A percentile compares a stretch with the other conserved stretches of the same genome.
phyloP scores from a whole-genome alignment of 345 rosid species.

The Noccaea bulbosa region DNA sequence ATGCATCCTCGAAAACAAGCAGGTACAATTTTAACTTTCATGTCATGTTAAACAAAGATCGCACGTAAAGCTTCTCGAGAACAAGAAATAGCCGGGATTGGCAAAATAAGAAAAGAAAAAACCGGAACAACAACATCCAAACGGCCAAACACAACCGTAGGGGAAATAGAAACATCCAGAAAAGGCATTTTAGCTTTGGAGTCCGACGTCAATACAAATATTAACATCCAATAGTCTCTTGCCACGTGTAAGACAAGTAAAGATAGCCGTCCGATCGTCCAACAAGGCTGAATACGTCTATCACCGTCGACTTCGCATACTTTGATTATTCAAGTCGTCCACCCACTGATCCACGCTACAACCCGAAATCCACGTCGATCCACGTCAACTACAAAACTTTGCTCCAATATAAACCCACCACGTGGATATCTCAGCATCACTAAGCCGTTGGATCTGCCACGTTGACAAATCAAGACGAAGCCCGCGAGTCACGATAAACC shows the following conservation, averaged over 20 bases:
- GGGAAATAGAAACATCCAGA: slow-evolving; percentile 2
- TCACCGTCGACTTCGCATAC: background rate
- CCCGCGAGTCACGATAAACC: slow-evolving; percentile 7
- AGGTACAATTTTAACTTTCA: no score
- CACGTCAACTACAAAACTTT: slow-evolving; percentile 39
- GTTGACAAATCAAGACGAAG: slow-evolving; percentile 19
- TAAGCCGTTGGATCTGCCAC: slow-evolving; percentile 38
- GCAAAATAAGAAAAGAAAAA: no score
- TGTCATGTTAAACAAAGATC: no score
- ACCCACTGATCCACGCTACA: slow-evolving; percentile 14
- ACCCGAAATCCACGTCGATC: slow-evolving; percentile 37
- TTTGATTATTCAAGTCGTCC: slow-evolving; percentile 25
- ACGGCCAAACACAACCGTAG: slow-evolving; percentile 1
- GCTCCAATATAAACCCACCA: slow-evolving; percentile 20
- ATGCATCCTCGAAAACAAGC: no score
- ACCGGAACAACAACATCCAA: background rate
- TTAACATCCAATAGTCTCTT: background rate
- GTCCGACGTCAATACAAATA: slow-evolving; percentile 20
- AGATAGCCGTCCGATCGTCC: slow-evolving; percentile 10
- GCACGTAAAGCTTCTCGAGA: no score
- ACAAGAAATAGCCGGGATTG: no score
- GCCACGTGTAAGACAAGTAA: background rate
- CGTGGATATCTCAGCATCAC: background rate
- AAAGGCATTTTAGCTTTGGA: background rate
- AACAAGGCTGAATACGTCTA: slow-evolving; percentile 1